Evolutionary conservation across 768 basidiomycete genomes (phyloP), one percentile per base, ranked within the genome.

Genomic region (Wakefieldia striispora): DNA sequence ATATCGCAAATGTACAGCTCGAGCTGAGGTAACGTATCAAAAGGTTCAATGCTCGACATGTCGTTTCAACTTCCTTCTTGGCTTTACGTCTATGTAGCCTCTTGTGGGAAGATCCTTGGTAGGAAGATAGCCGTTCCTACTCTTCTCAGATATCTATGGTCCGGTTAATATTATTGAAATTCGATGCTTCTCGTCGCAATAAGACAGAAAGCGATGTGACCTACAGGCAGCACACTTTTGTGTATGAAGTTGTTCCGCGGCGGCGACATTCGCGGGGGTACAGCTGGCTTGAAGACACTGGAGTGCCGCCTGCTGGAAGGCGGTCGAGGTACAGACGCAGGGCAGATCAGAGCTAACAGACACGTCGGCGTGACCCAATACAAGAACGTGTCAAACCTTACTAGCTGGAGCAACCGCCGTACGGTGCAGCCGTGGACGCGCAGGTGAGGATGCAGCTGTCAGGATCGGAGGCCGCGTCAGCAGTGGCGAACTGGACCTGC

Each of bases 1-100:
- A 67, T 11, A 58, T 69, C n/a, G 82, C 85, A 0, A 75, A 67
- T 45, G 55, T 61, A 36, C 63, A 75, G 41, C 73, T 90, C 6
- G 51, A 63, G 31, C 75, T 80, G 78, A 61, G 88, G 83, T 27
- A 44, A 48, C 11, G 29, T 6, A 12, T 29, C 29, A 29, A 13
- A 29, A 12, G 8, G 26, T 26, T 26, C 26, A 26, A 26, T 26
- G 26, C 26, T 6, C 8, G 26, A 26, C 8, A 26, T 26, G 8
- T 6, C 26, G 26, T 8, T 26, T 26, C 26, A n/a, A 26, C 26
- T 26, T 26, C 26, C 26, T 26, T 26, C 26, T 26, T 9, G 26
- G 8, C 26, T 26, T 1, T 26, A 26, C 6, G 8, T 26, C 26
- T 26, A 26, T 26, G 26, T 9, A 26, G 26, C 26, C 26, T 26